Percentiles rank a stretch among this genome's conserved stretches.
These are phyloP conservation scores for Chytriomyces sp. DNA, from an alignment of 192 early-diverging fungal species.

Conservation along the genomic window DNA sequence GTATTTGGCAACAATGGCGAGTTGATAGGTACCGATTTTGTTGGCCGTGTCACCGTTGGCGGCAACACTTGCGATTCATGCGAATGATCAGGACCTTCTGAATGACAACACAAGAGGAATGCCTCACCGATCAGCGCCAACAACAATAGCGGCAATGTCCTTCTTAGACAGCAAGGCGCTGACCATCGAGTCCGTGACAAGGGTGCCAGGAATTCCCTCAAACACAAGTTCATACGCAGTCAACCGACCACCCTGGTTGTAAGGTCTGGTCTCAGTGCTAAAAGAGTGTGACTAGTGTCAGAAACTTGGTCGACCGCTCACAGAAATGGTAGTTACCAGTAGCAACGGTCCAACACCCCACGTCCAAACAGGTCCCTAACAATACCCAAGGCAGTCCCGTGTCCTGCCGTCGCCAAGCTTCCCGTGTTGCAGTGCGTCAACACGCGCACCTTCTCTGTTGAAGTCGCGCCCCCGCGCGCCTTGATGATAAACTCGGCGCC, in stretches of 20 bases:
- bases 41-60: constrained; percentile 97
- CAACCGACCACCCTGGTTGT: constrained; percentile 95
- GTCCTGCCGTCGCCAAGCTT: constrained; percentile 57
- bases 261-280: constrained; percentile 91
- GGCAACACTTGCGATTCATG: constrained; percentile 61
- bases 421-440: constrained; percentile 98
- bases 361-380: not conserved
- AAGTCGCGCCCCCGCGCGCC: constrained; percentile 7
- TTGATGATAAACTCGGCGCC: constrained; percentile 78
- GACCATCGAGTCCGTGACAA: constrained; percentile 91
- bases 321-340: not conserved
- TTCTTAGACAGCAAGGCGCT: constrained; percentile 74
- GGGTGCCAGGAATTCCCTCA: constrained; percentile 89
- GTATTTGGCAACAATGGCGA: constrained; percentile 87
- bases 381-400: constrained; percentile 52
- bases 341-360: not conserved
- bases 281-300: not conserved
- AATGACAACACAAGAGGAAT: not conserved
- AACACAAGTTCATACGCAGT: constrained; percentile 92
- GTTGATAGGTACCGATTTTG: constrained; percentile 98
- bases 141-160: constrained; percentile 80
- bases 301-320: not conserved
- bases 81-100: not conserved
- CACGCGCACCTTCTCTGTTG: constrained; percentile 48
- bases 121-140: constrained; percentile 84